A percentile compares a stretch with the other conserved stretches of the same genome.
These are phyloP conservation scores for Begonia masoniana DNA, from an alignment of 306 rosid species.

Conservation along the genomic window DNA sequence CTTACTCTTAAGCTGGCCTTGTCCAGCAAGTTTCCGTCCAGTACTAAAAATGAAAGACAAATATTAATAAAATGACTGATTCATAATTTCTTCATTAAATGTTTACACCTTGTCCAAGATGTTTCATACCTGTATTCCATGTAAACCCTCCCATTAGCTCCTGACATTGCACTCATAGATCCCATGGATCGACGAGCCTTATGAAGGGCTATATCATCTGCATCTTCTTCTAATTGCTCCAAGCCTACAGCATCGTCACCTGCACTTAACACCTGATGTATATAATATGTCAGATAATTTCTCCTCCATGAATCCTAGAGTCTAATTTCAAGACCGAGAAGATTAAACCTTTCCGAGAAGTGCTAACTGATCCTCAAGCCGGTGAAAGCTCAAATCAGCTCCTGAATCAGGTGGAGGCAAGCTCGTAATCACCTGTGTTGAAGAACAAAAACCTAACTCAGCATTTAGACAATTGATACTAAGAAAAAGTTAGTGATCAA, in stretches of 20 bases:
- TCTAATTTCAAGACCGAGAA: neutral
- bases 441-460: conserved; percentile 8
- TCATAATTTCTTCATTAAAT: too few species aligned
- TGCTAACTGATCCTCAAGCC: conserved; percentile 65
- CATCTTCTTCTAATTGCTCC: conserved; percentile 85
- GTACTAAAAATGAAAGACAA: too few species aligned
- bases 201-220: conserved; percentile 72
- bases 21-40: conserved; percentile 20
- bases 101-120: too few species aligned
- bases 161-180: conserved; percentile 93
- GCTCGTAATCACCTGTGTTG: conserved; percentile 89
- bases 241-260: conserved; percentile 84
- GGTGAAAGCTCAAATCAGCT: conserved; percentile 55
- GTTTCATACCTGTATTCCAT: conserved; percentile 74
- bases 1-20: conserved; percentile 63
- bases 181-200: conserved; percentile 54
- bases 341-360: conserved; percentile 71
- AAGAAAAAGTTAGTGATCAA: conserved; percentile 1
- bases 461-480: conserved; percentile 6
- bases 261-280: conserved; percentile 64
- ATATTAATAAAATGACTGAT: too few species aligned
- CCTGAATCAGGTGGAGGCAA: conserved; percentile 85
- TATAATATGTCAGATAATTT: conserved; percentile 8
- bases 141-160: conserved; percentile 84
- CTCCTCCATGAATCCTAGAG: neutral